phyloP scores from a whole-genome alignment of 441 rosid genomes.

The Erysimum cheiri region DNA sequence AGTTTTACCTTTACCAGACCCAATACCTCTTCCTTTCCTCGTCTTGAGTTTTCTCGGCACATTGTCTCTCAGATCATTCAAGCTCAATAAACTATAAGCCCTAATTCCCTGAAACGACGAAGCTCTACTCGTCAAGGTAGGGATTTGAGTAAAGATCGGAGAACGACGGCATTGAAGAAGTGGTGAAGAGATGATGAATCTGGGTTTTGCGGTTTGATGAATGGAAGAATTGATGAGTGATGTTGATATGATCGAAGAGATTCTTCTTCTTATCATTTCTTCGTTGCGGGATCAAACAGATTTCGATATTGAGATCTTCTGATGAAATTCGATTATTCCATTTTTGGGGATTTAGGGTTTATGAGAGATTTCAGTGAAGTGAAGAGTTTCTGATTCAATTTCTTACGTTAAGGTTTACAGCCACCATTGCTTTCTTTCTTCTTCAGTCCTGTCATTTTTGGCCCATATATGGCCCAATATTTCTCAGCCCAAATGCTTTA shows the following conservation, averaged over 20 bases:
- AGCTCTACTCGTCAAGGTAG: constrained; percentile 25
- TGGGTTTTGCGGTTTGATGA: constrained; percentile 29
- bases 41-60: constrained; percentile 91
- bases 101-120: constrained; percentile 50
- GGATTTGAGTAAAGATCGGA: constrained; percentile 35
- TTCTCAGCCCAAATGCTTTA: background rate
- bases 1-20: constrained; percentile 94
- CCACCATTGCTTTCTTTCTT: background rate
- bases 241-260: constrained; percentile 53
- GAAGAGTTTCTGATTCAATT: constrained; percentile 18
- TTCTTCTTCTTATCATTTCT: constrained; percentile 59
- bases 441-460: background rate
- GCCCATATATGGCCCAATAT: constrained; percentile 2
- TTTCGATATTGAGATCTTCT: constrained; percentile 29
- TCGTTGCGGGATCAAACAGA: constrained; percentile 12
- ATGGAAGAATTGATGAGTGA: constrained; percentile 47
- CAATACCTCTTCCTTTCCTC: constrained; percentile 95
- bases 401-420: background rate
- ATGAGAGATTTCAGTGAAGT: constrained; percentile 28
- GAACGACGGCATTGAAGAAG: constrained; percentile 33
- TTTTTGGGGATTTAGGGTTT: constrained; percentile 47
- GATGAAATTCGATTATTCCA: constrained; percentile 4
- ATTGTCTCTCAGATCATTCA: constrained; percentile 85
- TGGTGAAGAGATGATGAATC: constrained; percentile 30
- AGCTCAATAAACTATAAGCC: constrained; percentile 68